These are phyloP conservation scores for Euphorbia tirucalli DNA, from an alignment of 345 rosid species.

Conservation along the genomic window DNA sequence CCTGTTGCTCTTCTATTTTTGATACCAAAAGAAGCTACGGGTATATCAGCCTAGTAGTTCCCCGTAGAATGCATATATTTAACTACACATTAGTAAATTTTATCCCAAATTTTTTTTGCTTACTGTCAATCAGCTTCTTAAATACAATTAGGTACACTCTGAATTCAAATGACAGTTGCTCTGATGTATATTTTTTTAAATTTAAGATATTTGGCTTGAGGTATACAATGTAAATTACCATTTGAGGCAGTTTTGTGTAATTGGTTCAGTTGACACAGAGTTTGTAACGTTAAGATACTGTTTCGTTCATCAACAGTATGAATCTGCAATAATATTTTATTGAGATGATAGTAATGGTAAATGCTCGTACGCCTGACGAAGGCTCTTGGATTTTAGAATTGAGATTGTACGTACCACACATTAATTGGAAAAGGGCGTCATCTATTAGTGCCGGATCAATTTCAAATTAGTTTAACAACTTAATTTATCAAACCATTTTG, in stretches of 20 bases:
- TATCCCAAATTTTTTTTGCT: background rate
- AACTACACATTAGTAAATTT: background rate
- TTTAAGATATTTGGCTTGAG: background rate
- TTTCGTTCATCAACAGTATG: background rate
- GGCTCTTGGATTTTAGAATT: no score
- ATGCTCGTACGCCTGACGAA: background rate
- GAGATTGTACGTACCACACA: no score
- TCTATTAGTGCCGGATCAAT: no score
- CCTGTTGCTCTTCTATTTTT: slow-evolving; percentile 69
- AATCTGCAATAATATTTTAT: background rate
- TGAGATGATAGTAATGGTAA: background rate
- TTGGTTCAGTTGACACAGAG: background rate
- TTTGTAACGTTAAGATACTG: background rate
- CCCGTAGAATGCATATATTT: background rate
- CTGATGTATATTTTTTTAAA: background rate
- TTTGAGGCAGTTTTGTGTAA: background rate
- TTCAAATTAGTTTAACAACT: no score
- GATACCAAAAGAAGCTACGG: slow-evolving; percentile 92
- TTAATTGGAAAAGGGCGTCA: no score
- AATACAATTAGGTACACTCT: background rate
- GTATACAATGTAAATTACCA: background rate
- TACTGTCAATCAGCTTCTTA: background rate
- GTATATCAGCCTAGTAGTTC: slow-evolving; percentile 49
- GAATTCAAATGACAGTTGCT: background rate
- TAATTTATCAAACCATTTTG: no score